Conservation (phyloP, 345 rosid genomes). For the Aquilaria yunnanensis region DNA sequence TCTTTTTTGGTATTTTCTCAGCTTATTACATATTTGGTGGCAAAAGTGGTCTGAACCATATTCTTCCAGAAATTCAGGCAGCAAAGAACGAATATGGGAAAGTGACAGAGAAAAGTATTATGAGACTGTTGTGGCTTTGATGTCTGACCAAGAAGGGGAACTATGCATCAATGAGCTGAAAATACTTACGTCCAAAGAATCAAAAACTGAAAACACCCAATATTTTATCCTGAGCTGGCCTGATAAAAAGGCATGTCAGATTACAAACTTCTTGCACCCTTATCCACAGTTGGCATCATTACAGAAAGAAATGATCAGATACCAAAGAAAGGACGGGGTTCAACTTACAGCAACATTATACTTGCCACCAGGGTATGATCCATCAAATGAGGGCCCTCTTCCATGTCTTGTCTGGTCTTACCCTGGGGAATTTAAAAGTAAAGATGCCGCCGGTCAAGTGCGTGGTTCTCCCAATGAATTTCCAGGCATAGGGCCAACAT, state of each 20-base stretch:
- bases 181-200: conserved; percentile 83
- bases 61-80: conserved; percentile 74
- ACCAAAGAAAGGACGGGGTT: conserved; percentile 94
- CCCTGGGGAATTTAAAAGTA: conserved; percentile 98
- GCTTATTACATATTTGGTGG: conserved; percentile 12
- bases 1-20: neutral
- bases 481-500: conserved; percentile 91
- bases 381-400: conserved; percentile 84
- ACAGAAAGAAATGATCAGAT: conserved; percentile 96
- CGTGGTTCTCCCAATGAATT: conserved; percentile 99
- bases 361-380: conserved; percentile 90
- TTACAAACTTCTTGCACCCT: conserved; percentile 91
- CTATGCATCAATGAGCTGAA: conserved; percentile 62
- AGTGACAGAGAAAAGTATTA: conserved; percentile 88
- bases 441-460: conserved; percentile 99
- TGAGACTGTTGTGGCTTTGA: conserved; percentile 84
- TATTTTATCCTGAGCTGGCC: conserved; percentile 85
- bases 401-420: conserved; percentile 97
- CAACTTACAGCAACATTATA: conserved; percentile 93
- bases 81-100: conserved; percentile 96
- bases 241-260: conserved; percentile 65
- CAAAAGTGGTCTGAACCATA: conserved; percentile 21
- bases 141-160: conserved; percentile 89
- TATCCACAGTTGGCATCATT: conserved; percentile 90
- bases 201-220: conserved; percentile 93